Evolutionary conservation across 371 early-diverging fungal species (phyloP).

Genomic region (Choanephora cucurbitarum): DNA sequence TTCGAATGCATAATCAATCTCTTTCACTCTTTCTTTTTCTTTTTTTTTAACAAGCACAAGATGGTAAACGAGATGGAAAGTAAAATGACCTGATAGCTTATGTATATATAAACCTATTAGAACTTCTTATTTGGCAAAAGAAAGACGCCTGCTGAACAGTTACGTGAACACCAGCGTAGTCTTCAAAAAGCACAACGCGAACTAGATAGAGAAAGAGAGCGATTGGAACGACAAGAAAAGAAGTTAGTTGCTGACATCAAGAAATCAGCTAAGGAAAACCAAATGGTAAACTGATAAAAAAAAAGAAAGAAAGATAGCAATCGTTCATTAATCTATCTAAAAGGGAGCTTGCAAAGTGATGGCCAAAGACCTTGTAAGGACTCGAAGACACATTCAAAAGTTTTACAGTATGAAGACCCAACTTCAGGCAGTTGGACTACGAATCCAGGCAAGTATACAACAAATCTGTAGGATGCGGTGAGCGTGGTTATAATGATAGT

Average conservation of each 20-base stretch:
- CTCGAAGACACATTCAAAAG: slow-evolving; percentile 90
- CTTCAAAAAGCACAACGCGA: slow-evolving; percentile 90
- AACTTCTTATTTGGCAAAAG: slow-evolving; percentile 68
- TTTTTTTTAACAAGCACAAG: slow-evolving; percentile 12
- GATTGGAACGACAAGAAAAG: slow-evolving; percentile 93
- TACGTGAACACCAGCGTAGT: slow-evolving; percentile 89
- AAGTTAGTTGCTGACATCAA: slow-evolving; percentile 93
- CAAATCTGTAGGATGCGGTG: too few relatives aligned
- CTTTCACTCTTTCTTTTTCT: background rate
- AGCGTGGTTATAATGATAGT: too few relatives aligned
- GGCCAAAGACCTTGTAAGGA: slow-evolving; percentile 97
- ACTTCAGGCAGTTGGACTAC: slow-evolving; percentile 89
- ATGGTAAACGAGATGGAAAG: too few relatives aligned
- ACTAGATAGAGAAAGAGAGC: slow-evolving; percentile 86
- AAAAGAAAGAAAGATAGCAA: too few relatives aligned
- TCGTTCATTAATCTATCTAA: too few relatives aligned
- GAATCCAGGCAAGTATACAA: slow-evolving; percentile 94
- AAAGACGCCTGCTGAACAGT: slow-evolving; percentile 87
- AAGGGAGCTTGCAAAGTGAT: slow-evolving; percentile 93
- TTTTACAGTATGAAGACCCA: slow-evolving; percentile 95
- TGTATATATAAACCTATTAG: too few relatives aligned
- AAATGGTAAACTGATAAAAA: too few relatives aligned
- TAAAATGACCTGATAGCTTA: too few relatives aligned
- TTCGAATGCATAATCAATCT: too few relatives aligned
- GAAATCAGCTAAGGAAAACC: slow-evolving; percentile 86